A percentile compares a stretch with the other conserved stretches of the same genome.
These are phyloP conservation scores for Gaultheria prostrata DNA, from an alignment of 148 eudicot species.

Conservation along the genomic window DNA sequence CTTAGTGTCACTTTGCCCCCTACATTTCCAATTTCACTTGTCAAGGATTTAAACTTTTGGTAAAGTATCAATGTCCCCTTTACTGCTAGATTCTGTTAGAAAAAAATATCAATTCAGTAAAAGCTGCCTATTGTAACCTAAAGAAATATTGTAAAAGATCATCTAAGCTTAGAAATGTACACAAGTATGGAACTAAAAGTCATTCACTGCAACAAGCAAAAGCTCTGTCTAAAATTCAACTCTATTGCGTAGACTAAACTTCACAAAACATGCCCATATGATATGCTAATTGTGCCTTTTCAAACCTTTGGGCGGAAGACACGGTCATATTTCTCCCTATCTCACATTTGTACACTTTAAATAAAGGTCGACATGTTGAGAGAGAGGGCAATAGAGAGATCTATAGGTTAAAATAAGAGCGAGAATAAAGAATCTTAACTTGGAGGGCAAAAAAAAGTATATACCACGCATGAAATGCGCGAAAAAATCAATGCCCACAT, in stretches of 20 bases:
- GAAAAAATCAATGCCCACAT: neutral
- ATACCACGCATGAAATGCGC: neutral
- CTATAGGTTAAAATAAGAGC: neutral
- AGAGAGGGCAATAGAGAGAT: neutral
- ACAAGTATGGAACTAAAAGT: neutral
- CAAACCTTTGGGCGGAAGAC: neutral
- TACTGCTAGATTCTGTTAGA: too few relatives aligned
- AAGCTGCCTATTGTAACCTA: too few relatives aligned
- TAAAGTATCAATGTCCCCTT: too few relatives aligned
- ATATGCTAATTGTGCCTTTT: neutral
- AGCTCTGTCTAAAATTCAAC: neutral
- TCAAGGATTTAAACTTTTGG: too few relatives aligned
- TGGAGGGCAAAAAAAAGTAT: constrained; percentile 1
- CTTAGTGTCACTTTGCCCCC: too few relatives aligned
- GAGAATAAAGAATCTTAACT: neutral
- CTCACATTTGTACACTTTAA: neutral
- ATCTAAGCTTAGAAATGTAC: neutral
- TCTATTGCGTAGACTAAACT: neutral
- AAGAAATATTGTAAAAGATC: neutral
- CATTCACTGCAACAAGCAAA: neutral
- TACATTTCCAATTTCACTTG: too few relatives aligned
- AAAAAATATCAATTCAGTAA: too few relatives aligned
- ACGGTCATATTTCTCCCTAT: neutral
- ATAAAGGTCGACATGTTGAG: neutral
- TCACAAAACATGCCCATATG: neutral